Evolutionary conservation across 2,329 filamentous ascomycete genomes (phyloP).

Genomic region (Fusarium marasasianum): DNA sequence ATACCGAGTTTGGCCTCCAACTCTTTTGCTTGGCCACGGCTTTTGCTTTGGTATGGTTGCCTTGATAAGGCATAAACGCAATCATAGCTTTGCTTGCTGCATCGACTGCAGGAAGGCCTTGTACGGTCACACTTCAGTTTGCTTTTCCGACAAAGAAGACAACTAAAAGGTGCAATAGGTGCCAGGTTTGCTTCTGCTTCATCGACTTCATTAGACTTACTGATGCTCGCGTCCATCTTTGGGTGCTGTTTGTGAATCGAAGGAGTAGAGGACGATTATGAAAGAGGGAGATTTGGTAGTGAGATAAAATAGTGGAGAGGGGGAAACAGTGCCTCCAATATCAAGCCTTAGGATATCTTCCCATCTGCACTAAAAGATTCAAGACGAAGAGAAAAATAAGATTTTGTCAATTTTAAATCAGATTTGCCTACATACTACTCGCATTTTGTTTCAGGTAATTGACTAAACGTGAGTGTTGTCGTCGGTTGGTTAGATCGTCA

Average conservation of each 20-base stretch:
- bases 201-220: fast-evolving
- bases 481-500: not conserved
- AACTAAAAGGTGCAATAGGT: conserved; percentile 1
- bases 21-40: not conserved
- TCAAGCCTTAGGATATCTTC: not conserved
- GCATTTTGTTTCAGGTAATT: not conserved
- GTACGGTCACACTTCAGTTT: conserved; percentile 15
- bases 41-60: conserved; percentile 3
- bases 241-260: not conserved
- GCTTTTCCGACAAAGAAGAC: conserved; percentile 12
- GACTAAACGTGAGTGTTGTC: not conserved
- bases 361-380: not conserved
- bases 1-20: conserved; percentile 4
- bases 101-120: conserved; percentile 7
- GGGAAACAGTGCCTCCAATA: not conserved
- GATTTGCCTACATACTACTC: not conserved
- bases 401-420: too few species aligned
- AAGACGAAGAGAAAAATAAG: not conserved
- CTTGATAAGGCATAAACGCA: conserved; percentile 9
- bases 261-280: not conserved
- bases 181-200: not conserved
- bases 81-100: conserved; percentile 9
- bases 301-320: conserved; percentile 6
- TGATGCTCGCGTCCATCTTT: not conserved
- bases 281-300: not conserved